These are phyloP conservation scores for Aspergillus leporis DNA, from an alignment of 495 filamentous ascomycete species.

Conservation along the genomic window DNA sequence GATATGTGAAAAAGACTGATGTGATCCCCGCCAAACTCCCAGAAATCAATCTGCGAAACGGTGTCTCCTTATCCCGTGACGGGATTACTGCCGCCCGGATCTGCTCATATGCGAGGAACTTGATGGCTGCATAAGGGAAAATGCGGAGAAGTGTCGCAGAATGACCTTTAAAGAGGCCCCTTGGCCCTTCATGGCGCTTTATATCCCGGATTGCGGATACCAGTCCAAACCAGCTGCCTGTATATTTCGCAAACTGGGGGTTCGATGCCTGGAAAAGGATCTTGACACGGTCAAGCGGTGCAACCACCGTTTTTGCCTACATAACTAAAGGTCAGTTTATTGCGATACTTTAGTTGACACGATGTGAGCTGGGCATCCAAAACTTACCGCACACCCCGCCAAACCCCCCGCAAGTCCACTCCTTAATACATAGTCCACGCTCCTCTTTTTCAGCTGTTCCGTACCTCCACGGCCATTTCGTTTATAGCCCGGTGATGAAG, in stretches of 20 bases:
- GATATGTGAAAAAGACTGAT: constrained; percentile 94
- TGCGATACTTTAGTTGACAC: background rate
- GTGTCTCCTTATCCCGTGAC: constrained; percentile 71
- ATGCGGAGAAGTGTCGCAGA: constrained; percentile 92
- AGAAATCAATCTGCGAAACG: constrained; percentile 71
- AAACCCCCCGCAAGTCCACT: constrained; percentile 84
- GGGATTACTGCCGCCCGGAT: constrained; percentile 76
- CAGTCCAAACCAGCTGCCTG: constrained; percentile 81
- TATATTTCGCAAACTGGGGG: constrained; percentile 90
- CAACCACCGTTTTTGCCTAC: constrained; percentile 95
- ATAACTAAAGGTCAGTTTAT: constrained; percentile 8
- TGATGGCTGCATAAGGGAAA: constrained; percentile 96
- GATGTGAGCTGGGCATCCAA: background rate
- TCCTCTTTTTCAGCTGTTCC: constrained; percentile 63
- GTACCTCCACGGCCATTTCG: constrained; percentile 21
- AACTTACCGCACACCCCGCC: constrained; percentile 80
- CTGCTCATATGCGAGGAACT: constrained; percentile 97
- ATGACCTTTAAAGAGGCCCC: constrained; percentile 87
- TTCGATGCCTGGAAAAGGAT: constrained; percentile 97
- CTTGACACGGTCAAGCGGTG: constrained; percentile 95
- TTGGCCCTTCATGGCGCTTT: constrained; percentile 66
- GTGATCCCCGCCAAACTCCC: constrained; percentile 84
- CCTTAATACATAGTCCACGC: constrained; percentile 76
- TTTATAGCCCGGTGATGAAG: constrained; percentile 10
- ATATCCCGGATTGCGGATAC: constrained; percentile 79